Conservation (phyloP, 345 rosid genomes). For the Hirschfeldia incana region DNA sequence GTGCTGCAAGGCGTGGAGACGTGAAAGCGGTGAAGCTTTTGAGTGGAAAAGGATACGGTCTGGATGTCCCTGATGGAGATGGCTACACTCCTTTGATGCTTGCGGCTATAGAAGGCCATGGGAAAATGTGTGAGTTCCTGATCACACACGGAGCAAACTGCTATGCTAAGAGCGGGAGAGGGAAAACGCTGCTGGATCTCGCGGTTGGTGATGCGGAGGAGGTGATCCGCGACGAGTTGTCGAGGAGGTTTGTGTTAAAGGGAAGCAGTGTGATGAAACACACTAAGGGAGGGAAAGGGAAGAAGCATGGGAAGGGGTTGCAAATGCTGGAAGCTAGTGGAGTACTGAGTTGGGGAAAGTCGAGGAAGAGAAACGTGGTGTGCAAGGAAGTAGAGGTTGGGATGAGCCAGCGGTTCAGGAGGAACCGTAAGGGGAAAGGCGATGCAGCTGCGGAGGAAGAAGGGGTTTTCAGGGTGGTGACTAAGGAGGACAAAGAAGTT, state of each 20-base stretch:
- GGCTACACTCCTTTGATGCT: slow-evolving; percentile 95
- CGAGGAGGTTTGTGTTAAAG: slow-evolving; percentile 53
- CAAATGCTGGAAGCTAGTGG: slow-evolving; percentile 58
- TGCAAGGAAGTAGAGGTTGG: slow-evolving; percentile 71
- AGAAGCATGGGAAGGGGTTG: slow-evolving; percentile 61
- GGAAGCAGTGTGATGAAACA: slow-evolving; percentile 72
- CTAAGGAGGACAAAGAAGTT: slow-evolving; percentile 68
- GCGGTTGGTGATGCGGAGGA: slow-evolving; percentile 53
- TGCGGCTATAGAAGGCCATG: slow-evolving; percentile 82
- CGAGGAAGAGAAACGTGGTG: slow-evolving; percentile 59
- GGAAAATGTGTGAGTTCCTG: slow-evolving; percentile 60
- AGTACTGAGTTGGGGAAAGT: slow-evolving; percentile 79
- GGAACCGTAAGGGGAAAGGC: slow-evolving; percentile 50
- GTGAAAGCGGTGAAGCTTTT: slow-evolving; percentile 66
- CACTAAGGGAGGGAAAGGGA: slow-evolving; percentile 84
- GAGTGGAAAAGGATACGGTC: slow-evolving; percentile 68
- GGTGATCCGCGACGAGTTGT: slow-evolving; percentile 70
- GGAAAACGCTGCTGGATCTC: slow-evolving; percentile 69
- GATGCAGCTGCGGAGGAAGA: slow-evolving; percentile 45
- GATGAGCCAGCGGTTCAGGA: slow-evolving; percentile 52
- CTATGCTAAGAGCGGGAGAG: slow-evolving; percentile 54
- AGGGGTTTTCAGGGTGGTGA: slow-evolving; percentile 74
- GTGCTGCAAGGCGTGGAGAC: slow-evolving; percentile 93
- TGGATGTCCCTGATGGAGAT: slow-evolving; percentile 70
- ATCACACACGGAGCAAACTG: slow-evolving; percentile 66